phyloP scores from a whole-genome alignment of 2,329 filamentous ascomycete species.

The Cladosporium sp. region DNA sequence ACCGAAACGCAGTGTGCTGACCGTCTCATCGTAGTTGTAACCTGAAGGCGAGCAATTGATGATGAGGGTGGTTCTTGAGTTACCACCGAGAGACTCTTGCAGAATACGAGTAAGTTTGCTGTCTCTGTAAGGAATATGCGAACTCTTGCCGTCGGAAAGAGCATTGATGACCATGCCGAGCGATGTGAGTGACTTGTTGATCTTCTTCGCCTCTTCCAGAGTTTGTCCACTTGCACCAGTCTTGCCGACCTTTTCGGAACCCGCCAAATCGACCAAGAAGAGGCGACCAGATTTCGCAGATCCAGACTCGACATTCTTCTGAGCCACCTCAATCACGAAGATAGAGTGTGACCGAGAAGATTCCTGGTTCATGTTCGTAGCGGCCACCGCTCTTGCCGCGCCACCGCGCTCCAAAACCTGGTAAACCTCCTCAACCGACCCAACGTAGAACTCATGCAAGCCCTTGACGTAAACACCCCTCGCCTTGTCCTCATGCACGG shows the following conservation, averaged over 20 bases:
- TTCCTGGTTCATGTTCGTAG: conserved; percentile 99
- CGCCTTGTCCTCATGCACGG: conserved; percentile 97
- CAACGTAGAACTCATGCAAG: conserved; percentile 89
- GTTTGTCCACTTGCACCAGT: conserved; percentile 96
- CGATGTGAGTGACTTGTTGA: conserved; percentile 98
- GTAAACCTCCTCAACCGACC: conserved; percentile 91
- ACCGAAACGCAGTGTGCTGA: conserved; percentile 89
- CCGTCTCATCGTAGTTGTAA: conserved; percentile 93
- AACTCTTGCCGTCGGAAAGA: conserved; percentile 93
- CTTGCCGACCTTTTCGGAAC: conserved; percentile 98
- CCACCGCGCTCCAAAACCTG: conserved; percentile 94
- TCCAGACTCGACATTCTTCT: conserved; percentile 96
- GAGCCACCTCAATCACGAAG: conserved; percentile 92
- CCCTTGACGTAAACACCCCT: conserved; percentile 96
- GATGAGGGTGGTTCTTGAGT: conserved; percentile 95
- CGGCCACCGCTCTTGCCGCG: conserved; percentile 80
- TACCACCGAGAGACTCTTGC: conserved; percentile 95
- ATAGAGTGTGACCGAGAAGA: conserved; percentile 98
- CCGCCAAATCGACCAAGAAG: conserved; percentile 95
- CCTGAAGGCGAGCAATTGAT: conserved; percentile 99
- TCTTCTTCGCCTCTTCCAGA: conserved; percentile 97
- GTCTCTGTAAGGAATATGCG: conserved; percentile 92
- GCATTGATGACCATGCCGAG: conserved; percentile 99
- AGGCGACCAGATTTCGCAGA: conserved; percentile 94
- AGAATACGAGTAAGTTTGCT: conserved; percentile 96